These are phyloP conservation scores for Alternaria burnsii DNA, from an alignment of 2,329 filamentous ascomycete species.

Conservation along the genomic window DNA sequence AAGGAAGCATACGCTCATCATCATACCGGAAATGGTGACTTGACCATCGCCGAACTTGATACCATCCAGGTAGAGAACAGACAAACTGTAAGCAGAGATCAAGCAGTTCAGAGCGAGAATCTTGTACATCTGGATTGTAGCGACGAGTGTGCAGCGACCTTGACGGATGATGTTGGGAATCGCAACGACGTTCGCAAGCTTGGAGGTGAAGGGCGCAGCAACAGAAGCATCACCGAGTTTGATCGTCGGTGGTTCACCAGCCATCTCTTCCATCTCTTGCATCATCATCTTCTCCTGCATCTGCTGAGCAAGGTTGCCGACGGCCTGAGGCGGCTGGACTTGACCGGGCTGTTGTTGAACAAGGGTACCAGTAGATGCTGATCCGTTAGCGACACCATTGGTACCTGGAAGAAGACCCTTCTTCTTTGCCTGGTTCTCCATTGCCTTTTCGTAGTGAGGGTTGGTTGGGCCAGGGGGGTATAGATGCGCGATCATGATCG, in stretches of 20 bases:
- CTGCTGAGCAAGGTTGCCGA: constrained; percentile 76
- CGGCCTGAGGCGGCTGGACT: constrained; percentile 65
- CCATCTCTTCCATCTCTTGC: constrained; percentile 74
- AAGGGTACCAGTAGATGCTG: constrained; percentile 29
- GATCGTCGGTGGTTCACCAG: constrained; percentile 90
- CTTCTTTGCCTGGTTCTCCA: constrained; percentile 82
- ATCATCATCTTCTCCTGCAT: constrained; percentile 84
- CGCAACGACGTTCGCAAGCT: constrained; percentile 94
- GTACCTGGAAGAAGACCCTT: constrained; percentile 72
- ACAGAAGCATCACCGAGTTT: constrained; percentile 98
- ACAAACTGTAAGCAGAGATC: constrained; percentile 96
- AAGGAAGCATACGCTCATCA: constrained; percentile 99
- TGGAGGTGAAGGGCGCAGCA: constrained; percentile 96
- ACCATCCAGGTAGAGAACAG: constrained; percentile 93
- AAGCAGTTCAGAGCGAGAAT: constrained; percentile 97
- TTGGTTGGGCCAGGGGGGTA: constrained; percentile 91
- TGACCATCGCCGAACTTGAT: constrained; percentile 99
- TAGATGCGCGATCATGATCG: constrained; percentile 89
- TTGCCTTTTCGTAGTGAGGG: constrained; percentile 92
- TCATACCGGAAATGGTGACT: constrained; percentile 98
- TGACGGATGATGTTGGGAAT: constrained; percentile 99
- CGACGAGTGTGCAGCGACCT: constrained; percentile 95
- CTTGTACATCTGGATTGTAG: constrained; percentile 99
- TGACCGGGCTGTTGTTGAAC: constrained; percentile 60
- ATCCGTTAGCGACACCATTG: constrained; percentile 44